Evolutionary conservation across 169 alveolate species (phyloP), one percentile per base, ranked within the genome.

Genomic region (Cyclospora cayetanensis): DNA sequence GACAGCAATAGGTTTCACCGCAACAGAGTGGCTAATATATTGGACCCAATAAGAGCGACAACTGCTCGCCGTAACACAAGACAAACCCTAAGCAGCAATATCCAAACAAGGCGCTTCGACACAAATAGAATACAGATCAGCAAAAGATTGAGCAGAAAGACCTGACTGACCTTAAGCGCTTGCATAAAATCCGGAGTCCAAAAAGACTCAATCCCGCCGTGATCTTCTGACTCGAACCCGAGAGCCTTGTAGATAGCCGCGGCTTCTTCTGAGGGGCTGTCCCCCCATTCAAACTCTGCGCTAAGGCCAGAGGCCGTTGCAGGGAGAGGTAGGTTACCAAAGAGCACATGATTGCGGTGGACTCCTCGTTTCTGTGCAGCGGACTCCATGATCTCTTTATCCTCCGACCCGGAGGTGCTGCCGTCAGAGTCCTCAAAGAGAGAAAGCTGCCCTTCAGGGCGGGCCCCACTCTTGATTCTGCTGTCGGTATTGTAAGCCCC

Each of bases 161-260:
- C 9, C 35, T 34, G 18, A 20, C 76, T 63, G 35, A 63, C 76
- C 39, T 83, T 83, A 29, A 83, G 7, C 1, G 39, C 66, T 83
- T 53, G 65, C 22, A 83, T 22, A 11, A 27, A n/a, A n/a, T 31
- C 65, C 2, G 53, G 46, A 15, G 65, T 27, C 91, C 91, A 90
- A 3, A 93, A 94, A 31, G 92, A 94, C n/a, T 93, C 94, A n/a
- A 37, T 53, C 31, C 91, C 96, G 18, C 66, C 79, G n/a, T 43
- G 84, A 70, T 90, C 92, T 25, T 91, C 92, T 22, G 76, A 20
- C 18, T 63, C 76, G 35, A 63, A 22, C 76, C 76, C 76, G 37
- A 63, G 18, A 2, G 76, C 76, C 35, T 20, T 63, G 35, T 63
- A 63, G 1, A 63, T 25, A n/a, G 76, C 76, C 35, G 76, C 35